Evolutionary conservation across 2,329 filamentous ascomycete genomes (phyloP).

Genomic region (Venturia aucupariae): DNA sequence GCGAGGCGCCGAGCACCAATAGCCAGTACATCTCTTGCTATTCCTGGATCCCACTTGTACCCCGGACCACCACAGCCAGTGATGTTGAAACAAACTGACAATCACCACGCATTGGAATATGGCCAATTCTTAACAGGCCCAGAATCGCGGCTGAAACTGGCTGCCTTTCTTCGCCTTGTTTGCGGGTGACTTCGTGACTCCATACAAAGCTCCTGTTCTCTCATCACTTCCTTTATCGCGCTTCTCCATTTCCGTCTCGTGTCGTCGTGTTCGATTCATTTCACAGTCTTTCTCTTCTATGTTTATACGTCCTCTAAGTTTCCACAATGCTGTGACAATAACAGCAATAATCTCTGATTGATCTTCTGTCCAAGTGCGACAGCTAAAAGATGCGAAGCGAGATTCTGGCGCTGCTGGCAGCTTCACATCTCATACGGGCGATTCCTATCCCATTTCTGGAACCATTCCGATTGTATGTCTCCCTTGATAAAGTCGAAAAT

Average conservation of each 20-base stretch:
- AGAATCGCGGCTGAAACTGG: slow-evolving; percentile 2
- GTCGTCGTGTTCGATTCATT: not conserved
- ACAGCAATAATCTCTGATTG: not conserved
- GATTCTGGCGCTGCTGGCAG: slow-evolving; percentile 12
- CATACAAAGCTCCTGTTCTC: not conserved
- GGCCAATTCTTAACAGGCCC: not conserved
- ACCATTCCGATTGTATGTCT: not conserved
- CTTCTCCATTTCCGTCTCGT: not conserved
- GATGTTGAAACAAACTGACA: not conserved
- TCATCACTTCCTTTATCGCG: not conserved
- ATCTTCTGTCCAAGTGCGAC: not conserved
- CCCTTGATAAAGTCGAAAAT: not conserved
- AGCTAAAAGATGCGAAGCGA: not conserved
- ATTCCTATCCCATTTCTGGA: not conserved
- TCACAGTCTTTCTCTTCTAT: not conserved
- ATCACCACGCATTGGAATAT: not conserved
- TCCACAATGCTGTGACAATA: not conserved
- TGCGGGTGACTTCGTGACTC: not conserved
- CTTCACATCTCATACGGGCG: slow-evolving; percentile 3
- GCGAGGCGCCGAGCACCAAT: not conserved
- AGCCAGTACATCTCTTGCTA: not conserved
- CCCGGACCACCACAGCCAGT: not conserved
- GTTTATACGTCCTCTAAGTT: not conserved
- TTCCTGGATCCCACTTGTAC: slow-evolving; percentile 1
- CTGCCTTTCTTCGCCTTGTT: not conserved